Base-by-base conservation (phyloP, 441 rosid genomes). In the Corymbia citriodora region DNA sequence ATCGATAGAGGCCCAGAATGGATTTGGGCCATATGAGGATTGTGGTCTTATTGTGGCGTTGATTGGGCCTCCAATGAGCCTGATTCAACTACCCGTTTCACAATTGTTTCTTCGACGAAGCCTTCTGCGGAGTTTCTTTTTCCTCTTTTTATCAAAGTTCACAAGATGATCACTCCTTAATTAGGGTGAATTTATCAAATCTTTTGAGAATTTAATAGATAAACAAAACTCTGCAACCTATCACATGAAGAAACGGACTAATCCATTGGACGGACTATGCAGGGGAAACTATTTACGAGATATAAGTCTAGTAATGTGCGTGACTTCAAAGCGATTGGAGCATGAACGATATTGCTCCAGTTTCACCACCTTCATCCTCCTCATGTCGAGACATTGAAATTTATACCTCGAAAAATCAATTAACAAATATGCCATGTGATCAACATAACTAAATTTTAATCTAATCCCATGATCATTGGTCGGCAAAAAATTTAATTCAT, bases 61-160 rank as follows among this genome's bases (percentile, higher is more conserved):
- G 91, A 97, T 96, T 40, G 91, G 97, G 99, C 94, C 96, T 97
- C 89, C 99, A 25, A 10, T 27, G 68, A 61, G 15, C 68, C 17
- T n/a, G 68, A 10, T 61, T 61, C n/a, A 11, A 61, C 7, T 6
- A 61, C 27, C 10, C 2, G 68, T 61, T 55, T 18, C 25, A 18
- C 19, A 23, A 8, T 19, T 21, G 59, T 55, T 55, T 55, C 59
- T 19, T 13, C 23, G 23, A 55, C 59, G 9, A 18, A 55, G 59
- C 59, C 23, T 55, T 55, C 25, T 55, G 8, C 10, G 8, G 25
- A 55, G 59, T 21, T 55, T 55, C 9, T 21, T 19, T 55, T 19
- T 55, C 23, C 59, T 27, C 5, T n/a, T 27, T 59, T 3, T 29
- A 59, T 59, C 29, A 25, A 59, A 59, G 29, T 59, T 9, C 29